Conservation (phyloP, 1,139 yeast species). For the Arxiozyma bovina region DNA sequence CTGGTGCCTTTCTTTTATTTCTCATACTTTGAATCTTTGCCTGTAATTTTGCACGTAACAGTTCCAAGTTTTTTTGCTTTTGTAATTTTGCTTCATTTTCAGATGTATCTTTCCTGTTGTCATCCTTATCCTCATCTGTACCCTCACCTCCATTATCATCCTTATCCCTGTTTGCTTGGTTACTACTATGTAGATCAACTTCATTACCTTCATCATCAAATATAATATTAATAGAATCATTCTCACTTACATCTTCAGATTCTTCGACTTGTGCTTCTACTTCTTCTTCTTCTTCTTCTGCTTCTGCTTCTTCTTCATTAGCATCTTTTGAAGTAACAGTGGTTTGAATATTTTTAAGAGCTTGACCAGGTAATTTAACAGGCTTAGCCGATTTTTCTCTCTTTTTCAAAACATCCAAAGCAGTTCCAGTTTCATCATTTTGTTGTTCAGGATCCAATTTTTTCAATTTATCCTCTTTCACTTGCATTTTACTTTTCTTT, state of each 20-base stretch:
- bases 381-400: conserved; percentile 51
- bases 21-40: conserved; percentile 60
- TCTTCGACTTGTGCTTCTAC: conserved; percentile 13
- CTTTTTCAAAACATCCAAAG: conserved; percentile 56
- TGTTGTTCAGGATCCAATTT: conserved; percentile 67
- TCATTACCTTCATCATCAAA: conserved; percentile 79
- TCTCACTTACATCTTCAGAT: conserved; percentile 27
- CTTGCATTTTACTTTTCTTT: conserved; percentile 63
- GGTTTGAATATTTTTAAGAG: conserved; percentile 9
- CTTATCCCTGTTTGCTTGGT: conserved; percentile 3
- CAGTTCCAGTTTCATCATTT: conserved; percentile 47
- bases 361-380: conserved; percentile 46
- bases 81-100: conserved; percentile 39
- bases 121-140: conserved; percentile 15
- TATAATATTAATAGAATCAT: conserved; percentile 38
- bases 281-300: conserved; percentile 13
- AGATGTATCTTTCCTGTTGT: conserved; percentile 36
- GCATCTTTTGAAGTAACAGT: not conserved
- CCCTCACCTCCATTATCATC: conserved; percentile 7
- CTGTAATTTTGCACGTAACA: conserved; percentile 63
- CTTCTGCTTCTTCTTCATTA: conserved; percentile 6
- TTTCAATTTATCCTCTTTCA: conserved; percentile 50
- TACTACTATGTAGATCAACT: conserved; percentile 6
- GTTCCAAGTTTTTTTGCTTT: conserved; percentile 49
- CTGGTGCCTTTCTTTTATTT: conserved; percentile 87